Evolutionary conservation across 2,329 filamentous ascomycete genomes (phyloP).

Genomic region (Ophiosphaerella narmari): DNA sequence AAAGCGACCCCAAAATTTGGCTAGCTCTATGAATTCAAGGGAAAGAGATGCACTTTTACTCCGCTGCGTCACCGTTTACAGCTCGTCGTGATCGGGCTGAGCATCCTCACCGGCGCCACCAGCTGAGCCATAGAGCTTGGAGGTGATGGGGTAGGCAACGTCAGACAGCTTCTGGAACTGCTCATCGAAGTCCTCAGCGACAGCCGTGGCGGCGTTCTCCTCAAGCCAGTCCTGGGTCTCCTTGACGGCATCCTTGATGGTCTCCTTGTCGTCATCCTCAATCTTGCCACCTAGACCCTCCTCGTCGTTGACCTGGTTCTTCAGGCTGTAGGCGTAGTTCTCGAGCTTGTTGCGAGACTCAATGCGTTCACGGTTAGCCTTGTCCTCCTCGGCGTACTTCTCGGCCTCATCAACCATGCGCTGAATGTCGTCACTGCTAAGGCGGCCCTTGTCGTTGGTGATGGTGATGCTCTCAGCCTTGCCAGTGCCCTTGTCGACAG

Average conservation of each 20-base stretch:
- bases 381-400: slow-evolving; percentile 99
- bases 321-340: slow-evolving; percentile 98
- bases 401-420: slow-evolving; percentile 99
- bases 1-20: slow-evolving; percentile 15
- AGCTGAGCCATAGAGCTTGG: slow-evolving; percentile 82
- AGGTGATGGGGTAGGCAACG: slow-evolving; percentile 97
- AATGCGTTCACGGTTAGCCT: slow-evolving; percentile 95
- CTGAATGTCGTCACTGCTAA: slow-evolving; percentile 95
- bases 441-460: slow-evolving; percentile 98
- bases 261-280: slow-evolving; percentile 97
- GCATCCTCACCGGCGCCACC: slow-evolving; percentile 70
- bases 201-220: slow-evolving; percentile 85
- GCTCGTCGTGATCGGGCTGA: slow-evolving; percentile 55
- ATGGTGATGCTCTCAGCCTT: slow-evolving; percentile 98
- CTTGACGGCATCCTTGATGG: slow-evolving; percentile 93
- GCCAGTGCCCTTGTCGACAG: slow-evolving; percentile 96
- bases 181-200: slow-evolving; percentile 95
- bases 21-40: slow-evolving; percentile 24
- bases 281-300: slow-evolving; percentile 98
- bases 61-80: slow-evolving; percentile 41
- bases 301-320: slow-evolving; percentile 98
- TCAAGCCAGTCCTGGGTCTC: slow-evolving; percentile 96
- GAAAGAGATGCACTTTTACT: slow-evolving; percentile 25
- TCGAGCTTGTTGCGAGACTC: slow-evolving; percentile 95
- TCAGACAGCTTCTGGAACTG: slow-evolving; percentile 99